phyloP scores from a whole-genome alignment of 306 rosid genomes.

The Cucurbita pepo region DNA sequence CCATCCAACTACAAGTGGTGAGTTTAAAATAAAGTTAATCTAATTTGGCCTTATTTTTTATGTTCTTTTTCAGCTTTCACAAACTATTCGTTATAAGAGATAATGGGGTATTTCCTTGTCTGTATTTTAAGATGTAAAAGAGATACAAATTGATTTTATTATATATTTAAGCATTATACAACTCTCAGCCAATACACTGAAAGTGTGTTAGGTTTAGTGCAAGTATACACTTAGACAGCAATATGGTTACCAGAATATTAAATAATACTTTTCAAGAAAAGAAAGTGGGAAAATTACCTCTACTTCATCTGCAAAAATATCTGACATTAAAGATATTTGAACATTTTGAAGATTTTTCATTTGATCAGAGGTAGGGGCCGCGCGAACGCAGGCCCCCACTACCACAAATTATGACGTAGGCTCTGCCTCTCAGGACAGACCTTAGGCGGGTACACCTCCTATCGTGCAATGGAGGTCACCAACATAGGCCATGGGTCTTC shows the following conservation, averaged over 20 bases:
- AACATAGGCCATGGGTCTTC: slow-evolving; percentile 23
- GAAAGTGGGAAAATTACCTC: no score
- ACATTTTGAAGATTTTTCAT: no score
- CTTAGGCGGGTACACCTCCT: slow-evolving; percentile 19
- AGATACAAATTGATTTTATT: not conserved
- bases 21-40: not conserved
- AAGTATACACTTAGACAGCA: not conserved
- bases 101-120: no score
- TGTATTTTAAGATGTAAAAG: not conserved
- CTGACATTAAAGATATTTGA: no score
- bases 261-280: not conserved
- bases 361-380: slow-evolving; percentile 14
- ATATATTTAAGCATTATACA: not conserved
- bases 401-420: slow-evolving; percentile 41
- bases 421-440: slow-evolving; percentile 23
- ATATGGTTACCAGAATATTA: not conserved
- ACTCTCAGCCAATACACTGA: not conserved
- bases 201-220: not conserved
- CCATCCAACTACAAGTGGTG: not conserved
- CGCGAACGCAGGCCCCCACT: slow-evolving; percentile 42
- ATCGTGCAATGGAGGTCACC: slow-evolving; percentile 35
- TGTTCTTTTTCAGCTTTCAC: not conserved
- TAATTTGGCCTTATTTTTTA: no score
- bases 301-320: no score
- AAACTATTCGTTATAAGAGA: not conserved